These are phyloP conservation scores for Macadamia integrifolia DNA, from an alignment of 164 flowering plant genomes.

Conservation along the genomic window DNA sequence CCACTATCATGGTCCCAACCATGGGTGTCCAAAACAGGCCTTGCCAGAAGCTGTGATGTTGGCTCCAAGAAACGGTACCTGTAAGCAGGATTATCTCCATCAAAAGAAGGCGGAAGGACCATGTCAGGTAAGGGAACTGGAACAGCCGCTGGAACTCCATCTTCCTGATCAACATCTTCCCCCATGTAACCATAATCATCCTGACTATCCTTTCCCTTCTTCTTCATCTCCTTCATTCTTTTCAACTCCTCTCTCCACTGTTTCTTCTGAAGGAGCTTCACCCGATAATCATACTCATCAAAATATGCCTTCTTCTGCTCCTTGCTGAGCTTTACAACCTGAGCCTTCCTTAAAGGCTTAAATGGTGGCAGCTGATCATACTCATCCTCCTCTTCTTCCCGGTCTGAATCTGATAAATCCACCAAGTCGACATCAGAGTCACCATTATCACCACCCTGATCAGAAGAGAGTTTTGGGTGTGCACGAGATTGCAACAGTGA, in stretches of 20 bases:
- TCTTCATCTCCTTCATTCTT: slow-evolving; percentile 71
- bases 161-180: slow-evolving; percentile 59
- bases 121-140: slow-evolving; percentile 89
- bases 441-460: slow-evolving; percentile 66
- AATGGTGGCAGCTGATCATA: slow-evolving; percentile 96
- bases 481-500: slow-evolving; percentile 80
- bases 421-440: slow-evolving; percentile 84
- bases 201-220: slow-evolving; percentile 42
- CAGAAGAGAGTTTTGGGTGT: slow-evolving; percentile 80
- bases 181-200: slow-evolving; percentile 30
- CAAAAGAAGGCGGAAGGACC: slow-evolving; percentile 87
- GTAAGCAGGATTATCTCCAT: slow-evolving; percentile 73
- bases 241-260: slow-evolving; percentile 86
- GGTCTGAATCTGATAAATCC: slow-evolving; percentile 70
- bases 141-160: slow-evolving; percentile 68
- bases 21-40: slow-evolving; percentile 89
- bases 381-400: slow-evolving; percentile 78
- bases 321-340: slow-evolving; percentile 71
- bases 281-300: slow-evolving; percentile 93
- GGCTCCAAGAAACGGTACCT: slow-evolving; percentile 87
- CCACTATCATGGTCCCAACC: slow-evolving; percentile 99
- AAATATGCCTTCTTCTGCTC: slow-evolving; percentile 87
- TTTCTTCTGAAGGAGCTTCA: slow-evolving; percentile 90
- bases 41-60: slow-evolving; percentile 71
- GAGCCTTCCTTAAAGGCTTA: slow-evolving; percentile 75